Evolutionary conservation across 1,284 basidiomycete genomes (phyloP).

Genomic region (Tilletia setariae): DNA sequence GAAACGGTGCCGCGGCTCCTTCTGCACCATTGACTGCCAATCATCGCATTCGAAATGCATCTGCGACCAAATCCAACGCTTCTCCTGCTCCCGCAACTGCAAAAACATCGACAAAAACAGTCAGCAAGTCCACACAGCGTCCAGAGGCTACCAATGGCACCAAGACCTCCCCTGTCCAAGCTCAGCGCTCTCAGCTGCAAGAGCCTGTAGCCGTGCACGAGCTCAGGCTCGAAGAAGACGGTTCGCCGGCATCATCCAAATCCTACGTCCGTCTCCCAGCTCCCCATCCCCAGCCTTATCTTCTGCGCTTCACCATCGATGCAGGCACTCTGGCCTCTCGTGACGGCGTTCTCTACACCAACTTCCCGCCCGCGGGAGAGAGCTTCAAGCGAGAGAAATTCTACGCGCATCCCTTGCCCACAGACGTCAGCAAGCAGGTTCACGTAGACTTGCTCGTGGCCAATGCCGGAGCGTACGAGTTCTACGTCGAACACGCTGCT

Average conservation of each 20-base stretch:
- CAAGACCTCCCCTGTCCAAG: neutral
- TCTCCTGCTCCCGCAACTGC: neutral
- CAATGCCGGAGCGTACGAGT: conserved; percentile 44
- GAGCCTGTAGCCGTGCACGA: conserved; percentile 27
- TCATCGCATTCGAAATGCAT: too few relatives aligned
- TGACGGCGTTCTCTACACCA: conserved; percentile 38
- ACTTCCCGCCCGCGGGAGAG: conserved; percentile 59
- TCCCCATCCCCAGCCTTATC: conserved; percentile 36
- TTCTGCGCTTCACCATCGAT: conserved; percentile 43
- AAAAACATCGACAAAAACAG: neutral
- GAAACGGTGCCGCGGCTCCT: neutral
- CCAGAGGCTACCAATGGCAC: neutral
- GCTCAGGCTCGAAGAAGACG: conserved; percentile 42
- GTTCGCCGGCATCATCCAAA: conserved; percentile 36
- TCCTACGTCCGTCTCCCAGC: conserved; percentile 44
- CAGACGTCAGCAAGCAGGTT: conserved; percentile 24
- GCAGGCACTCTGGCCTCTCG: conserved; percentile 37
- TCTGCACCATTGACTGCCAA: too few relatives aligned
- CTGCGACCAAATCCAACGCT: neutral
- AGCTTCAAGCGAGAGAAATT: conserved; percentile 66
- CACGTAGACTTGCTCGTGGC: conserved; percentile 37
- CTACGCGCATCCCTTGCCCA: conserved; percentile 22
- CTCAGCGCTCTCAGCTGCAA: neutral
- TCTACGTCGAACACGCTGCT: conserved; percentile 45
- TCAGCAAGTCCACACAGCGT: neutral